Evolutionary conservation across 352 stramenopile species (phyloP).

Genomic region (Globisporangium cystogenes): DNA sequence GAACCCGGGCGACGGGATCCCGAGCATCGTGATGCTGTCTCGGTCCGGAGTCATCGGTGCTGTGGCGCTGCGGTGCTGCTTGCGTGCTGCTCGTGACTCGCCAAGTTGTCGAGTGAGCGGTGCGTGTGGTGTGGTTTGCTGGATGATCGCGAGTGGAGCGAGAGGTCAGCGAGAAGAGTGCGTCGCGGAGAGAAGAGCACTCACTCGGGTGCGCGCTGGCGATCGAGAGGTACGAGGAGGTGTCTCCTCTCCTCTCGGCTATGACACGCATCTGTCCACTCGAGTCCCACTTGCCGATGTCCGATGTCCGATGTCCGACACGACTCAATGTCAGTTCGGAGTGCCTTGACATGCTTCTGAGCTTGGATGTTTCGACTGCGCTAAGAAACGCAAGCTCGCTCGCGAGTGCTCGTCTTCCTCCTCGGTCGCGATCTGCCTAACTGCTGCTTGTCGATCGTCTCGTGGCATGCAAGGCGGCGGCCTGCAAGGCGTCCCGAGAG

Average conservation of each 20-base stretch:
- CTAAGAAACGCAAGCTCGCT: no score
- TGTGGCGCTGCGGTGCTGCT: background rate
- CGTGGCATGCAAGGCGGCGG: no score
- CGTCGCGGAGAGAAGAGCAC: no score
- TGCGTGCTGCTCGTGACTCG: background rate
- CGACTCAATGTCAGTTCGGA: no score
- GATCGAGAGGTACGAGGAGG: background rate
- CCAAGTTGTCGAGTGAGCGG: background rate
- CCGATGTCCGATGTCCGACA: no score
- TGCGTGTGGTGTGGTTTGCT: background rate
- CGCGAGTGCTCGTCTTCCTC: no score
- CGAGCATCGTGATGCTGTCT: slow-evolving; percentile 16
- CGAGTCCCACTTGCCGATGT: background rate
- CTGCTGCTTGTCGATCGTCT: no score
- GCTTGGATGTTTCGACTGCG: no score
- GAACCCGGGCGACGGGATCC: background rate
- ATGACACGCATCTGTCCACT: background rate
- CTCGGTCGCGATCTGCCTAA: no score
- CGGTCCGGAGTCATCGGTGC: slow-evolving; percentile 10
- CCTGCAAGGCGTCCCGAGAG: no score
- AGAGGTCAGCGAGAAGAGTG: background rate
- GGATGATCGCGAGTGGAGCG: no score
- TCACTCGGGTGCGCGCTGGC: background rate
- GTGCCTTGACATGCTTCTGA: no score
- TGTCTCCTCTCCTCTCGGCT: background rate